Percentiles rank a stretch among this genome's conserved stretches.
Evolutionary conservation across 805 yeast genomes (phyloP).

Genomic region (Komagataella populi): DNA sequence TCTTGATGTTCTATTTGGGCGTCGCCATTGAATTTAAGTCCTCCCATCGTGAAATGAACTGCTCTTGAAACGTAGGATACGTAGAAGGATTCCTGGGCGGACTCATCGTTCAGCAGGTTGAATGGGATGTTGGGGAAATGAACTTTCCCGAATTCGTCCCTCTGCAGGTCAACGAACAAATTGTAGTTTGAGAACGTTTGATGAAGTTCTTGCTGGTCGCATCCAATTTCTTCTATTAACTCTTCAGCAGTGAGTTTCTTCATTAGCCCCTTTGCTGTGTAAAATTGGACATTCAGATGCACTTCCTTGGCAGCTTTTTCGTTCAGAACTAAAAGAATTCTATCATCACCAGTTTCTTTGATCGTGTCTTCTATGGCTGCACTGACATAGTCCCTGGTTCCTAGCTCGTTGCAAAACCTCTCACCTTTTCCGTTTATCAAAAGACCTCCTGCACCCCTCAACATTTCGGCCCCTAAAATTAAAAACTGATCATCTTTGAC

Average conservation of each 20-base stretch:
- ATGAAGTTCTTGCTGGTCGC: slow-evolving; percentile 15
- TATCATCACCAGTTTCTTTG: slow-evolving; percentile 5
- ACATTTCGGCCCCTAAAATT: slow-evolving; percentile 41
- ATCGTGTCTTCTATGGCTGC: slow-evolving; percentile 36
- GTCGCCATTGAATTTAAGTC: slow-evolving; percentile 37
- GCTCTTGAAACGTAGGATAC: slow-evolving; percentile 43
- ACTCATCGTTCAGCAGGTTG: slow-evolving; percentile 7
- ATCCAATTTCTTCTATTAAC: slow-evolving; percentile 26
- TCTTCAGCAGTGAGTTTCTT: slow-evolving; percentile 27
- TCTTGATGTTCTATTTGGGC: slow-evolving; percentile 23
- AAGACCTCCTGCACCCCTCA: slow-evolving; percentile 55
- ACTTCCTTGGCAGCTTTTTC: slow-evolving; percentile 29
- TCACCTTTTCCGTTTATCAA: slow-evolving; percentile 26
- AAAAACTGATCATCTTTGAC: slow-evolving; percentile 30
- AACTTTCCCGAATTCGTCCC: slow-evolving; percentile 29
- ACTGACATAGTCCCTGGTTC: slow-evolving; percentile 43
- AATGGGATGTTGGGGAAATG: slow-evolving; percentile 36
- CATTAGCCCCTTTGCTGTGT: slow-evolving; percentile 42
- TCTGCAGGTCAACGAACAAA: slow-evolving; percentile 19
- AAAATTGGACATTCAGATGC: slow-evolving; percentile 40
- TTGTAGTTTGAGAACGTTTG: slow-evolving; percentile 26
- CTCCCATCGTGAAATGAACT: slow-evolving; percentile 60
- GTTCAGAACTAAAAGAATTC: slow-evolving; percentile 35
- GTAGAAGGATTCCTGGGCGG: slow-evolving; percentile 23
- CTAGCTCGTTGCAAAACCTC: slow-evolving; percentile 4